Evolutionary conservation across 306 rosid species (phyloP), one percentile per base, ranked within the genome.

Genomic region (Gastrolobium villosum): DNA sequence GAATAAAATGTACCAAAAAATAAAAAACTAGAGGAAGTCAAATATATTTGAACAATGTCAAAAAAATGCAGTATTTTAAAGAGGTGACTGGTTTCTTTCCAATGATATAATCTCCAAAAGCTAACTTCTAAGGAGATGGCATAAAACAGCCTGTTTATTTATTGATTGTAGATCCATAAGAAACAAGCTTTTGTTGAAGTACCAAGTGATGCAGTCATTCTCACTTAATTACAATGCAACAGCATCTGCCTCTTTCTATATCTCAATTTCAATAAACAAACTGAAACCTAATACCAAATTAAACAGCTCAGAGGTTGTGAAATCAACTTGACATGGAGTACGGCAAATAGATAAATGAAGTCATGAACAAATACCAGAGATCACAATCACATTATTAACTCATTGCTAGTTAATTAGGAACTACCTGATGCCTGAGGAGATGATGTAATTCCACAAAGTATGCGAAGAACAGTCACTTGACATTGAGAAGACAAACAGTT

Each of bases 371-470:
- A 32, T 60, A 41, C 45, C 8, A 30, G n/a, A 13, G 67, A 80
- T 31, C 34, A 74, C 50, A 44, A 72, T 49, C 34, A 72, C 40
- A 50, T 44, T 49, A 61, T 28, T 30, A 50, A 41, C 37, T 8
- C 14, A 31, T 43, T 15, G 76, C 26, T 10, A 62, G 60, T 6
- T 37, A 5, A 52, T 10, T 57, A 74, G 75, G 46, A 54, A 55
- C 61, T 80, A 89, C 93, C 89, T 70, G 90, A 82, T 37, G 93
- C 90, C 76, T 89, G 90, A 7, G 90, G 90, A 59, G 93, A 87
- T 1, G 84, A 89, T 5, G 68, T 70, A 76, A 87, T 78, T 76
- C 93, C 90, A 78, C 80, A 85, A 0, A 89, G 85, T 72, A 87
- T 85, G 62, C 76, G 84, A 43, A 89, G 87, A 82, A 89, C 40